Evolutionary conservation across 1,139 yeast genomes (phyloP).

Genomic region (Taphrina populina): DNA sequence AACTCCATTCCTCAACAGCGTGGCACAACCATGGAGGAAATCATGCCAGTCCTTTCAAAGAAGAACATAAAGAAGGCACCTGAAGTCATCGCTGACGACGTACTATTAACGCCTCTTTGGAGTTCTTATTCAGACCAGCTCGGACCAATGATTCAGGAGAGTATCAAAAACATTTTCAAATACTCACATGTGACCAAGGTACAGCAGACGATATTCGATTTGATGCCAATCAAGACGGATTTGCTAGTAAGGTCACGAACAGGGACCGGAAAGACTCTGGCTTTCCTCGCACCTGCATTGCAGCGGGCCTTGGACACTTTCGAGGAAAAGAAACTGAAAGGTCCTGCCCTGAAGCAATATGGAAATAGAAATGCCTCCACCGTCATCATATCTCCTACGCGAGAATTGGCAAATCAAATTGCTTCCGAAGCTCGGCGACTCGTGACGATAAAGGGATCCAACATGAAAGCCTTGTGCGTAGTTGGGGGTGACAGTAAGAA

Average conservation of each 20-base stretch:
- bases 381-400: slow-evolving; percentile 79
- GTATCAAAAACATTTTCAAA: slow-evolving; percentile 7
- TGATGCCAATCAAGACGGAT: slow-evolving; percentile 47
- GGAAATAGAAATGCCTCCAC: slow-evolving; percentile 59
- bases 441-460: slow-evolving; percentile 62
- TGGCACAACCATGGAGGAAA: no score
- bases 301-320: slow-evolving; percentile 46
- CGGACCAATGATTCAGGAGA: background rate
- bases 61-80: no score
- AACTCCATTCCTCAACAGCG: no score
- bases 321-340: background rate
- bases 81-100: no score
- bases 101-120: slow-evolving; percentile 8
- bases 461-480: slow-evolving; percentile 66
- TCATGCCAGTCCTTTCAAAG: no score
- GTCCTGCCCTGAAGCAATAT: background rate
- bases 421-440: slow-evolving; percentile 38
- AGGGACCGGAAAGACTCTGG: slow-evolving; percentile 89
- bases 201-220: slow-evolving; percentile 18
- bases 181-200: slow-evolving; percentile 16
- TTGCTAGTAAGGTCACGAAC: slow-evolving; percentile 88
- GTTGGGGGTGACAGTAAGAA: slow-evolving; percentile 95
- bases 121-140: slow-evolving; percentile 12
- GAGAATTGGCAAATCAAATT: slow-evolving; percentile 88
- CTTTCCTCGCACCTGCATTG: slow-evolving; percentile 80